These are phyloP conservation scores for Ulmus americana DNA, from an alignment of 331 rosid genomes.

Conservation along the genomic window DNA sequence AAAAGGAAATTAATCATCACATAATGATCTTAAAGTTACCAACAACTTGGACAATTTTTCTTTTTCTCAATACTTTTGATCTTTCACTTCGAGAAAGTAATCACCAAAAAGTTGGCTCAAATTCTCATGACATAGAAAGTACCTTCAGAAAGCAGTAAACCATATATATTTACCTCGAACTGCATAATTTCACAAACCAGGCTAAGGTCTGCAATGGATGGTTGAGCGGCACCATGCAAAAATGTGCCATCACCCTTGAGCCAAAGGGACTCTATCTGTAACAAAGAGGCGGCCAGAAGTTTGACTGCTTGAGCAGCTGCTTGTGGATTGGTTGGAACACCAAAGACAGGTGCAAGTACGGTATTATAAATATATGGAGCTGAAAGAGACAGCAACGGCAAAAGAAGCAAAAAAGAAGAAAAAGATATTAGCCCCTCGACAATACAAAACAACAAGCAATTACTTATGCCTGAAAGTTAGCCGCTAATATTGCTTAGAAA, in stretches of 20 bases:
- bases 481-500: no score
- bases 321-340: no score
- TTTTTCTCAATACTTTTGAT: not conserved
- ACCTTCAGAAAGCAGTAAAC: not conserved
- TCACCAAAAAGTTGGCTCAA: not conserved
- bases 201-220: constrained; percentile 65
- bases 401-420: no score
- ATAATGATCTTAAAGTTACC: not conserved
- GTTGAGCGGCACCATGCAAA: constrained; percentile 44
- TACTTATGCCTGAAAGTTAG: no score
- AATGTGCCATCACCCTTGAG: constrained; percentile 25
- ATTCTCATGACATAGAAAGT: not conserved
- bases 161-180: constrained; percentile 49
- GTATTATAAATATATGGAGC: no score
- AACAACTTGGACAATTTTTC: not conserved
- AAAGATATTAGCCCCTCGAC: no score
- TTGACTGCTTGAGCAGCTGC: not conserved
- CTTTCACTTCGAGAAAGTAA: not conserved
- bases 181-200: constrained; percentile 67
- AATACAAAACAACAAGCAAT: no score
- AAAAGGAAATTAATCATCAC: constrained; percentile 6
- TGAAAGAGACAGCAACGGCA: no score
- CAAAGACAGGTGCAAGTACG: no score
- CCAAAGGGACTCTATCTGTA: constrained; percentile 65
- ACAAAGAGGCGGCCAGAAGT: constrained; percentile 41